Evolutionary conservation across 2,329 filamentous ascomycete species (phyloP), one percentile per base, ranked within the genome.

Genomic region (Hypoxylon sp.): DNA sequence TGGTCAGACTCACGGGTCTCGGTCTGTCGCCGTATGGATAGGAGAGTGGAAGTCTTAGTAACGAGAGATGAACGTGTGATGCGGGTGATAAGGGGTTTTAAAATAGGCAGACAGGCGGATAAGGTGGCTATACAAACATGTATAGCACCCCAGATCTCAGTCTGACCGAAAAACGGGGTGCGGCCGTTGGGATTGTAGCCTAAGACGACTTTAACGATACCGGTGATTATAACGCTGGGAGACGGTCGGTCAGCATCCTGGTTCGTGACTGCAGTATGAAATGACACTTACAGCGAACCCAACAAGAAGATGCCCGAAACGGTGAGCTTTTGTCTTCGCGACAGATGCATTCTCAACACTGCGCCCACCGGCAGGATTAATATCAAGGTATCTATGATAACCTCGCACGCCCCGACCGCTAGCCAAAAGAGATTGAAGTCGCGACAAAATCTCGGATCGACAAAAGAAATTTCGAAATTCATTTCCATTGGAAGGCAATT

Each of bases 401-500:
- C 61, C 50, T 76, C 71, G 40, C 54, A 64, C 7, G 64, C 56
- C 5, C 71, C 71, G 1, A 64, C 46, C 2, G 57, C 69, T 50
- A 72, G 48, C 70, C 66, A 75, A 14, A 71, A 73, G 13, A 68
- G 40, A 8, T 72, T 73, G 44, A 61, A 71, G 35, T 76, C 69
- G 49, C 70, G 68, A 51, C 73, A 78, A n/a, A 74, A 72, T 27
- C 57, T 48, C 5, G 68, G 70, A 31, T 76, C 70, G 8, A 61
- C 62, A 1, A 64, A 20, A 1, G 69, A 49, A 13, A 58, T 69
- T 20, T 62, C 11, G 70, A 31, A 64, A 46, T 73, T 58, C 2
- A 77, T 55, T 0, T 73, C 60, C 2, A 77, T 55, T 0, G 74
- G 69, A 31, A 73, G 57, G 60, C 76, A 78, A 17, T 72, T 75